Percentiles rank a stretch among this genome's conserved stretches.
These are phyloP conservation scores for Calonectria montana DNA, from an alignment of 2,329 filamentous ascomycete species.

Conservation along the genomic window DNA sequence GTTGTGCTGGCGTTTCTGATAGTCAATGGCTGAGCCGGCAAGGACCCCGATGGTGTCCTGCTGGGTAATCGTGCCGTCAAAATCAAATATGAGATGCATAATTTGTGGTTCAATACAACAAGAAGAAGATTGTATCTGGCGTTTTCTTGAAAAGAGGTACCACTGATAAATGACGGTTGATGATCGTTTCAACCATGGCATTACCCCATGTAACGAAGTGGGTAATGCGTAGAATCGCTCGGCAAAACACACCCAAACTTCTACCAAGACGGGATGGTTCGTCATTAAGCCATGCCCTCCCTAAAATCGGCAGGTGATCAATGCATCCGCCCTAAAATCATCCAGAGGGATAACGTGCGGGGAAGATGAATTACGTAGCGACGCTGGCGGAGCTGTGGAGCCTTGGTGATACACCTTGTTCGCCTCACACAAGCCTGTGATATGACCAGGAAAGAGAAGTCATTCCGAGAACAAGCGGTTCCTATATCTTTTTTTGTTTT, in stretches of 20 bases:
- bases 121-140: background rate
- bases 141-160: background rate
- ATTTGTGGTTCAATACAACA: background rate
- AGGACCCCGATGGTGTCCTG: constrained; percentile 64
- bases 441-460: background rate
- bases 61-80: constrained; percentile 69
- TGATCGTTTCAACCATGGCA: background rate
- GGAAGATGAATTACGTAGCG: constrained; percentile 25
- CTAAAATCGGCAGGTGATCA: constrained; percentile 12
- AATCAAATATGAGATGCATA: constrained; percentile 66
- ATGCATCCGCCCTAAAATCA: constrained; percentile 3
- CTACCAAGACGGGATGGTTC: background rate
- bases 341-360: constrained; percentile 18
- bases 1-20: constrained; percentile 42
- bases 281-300: constrained; percentile 6
- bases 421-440: background rate
- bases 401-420: background rate
- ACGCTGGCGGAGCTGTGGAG: background rate
- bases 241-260: background rate
- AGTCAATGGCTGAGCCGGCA: constrained; percentile 55
- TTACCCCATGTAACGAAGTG: background rate
- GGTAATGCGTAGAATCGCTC: background rate
- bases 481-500: background rate
- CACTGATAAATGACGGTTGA: background rate
- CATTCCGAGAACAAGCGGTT: constrained; percentile 1